Base-by-base conservation (phyloP, 2,329 filamentous ascomycete genomes). In the Lanzia echinophila region DNA sequence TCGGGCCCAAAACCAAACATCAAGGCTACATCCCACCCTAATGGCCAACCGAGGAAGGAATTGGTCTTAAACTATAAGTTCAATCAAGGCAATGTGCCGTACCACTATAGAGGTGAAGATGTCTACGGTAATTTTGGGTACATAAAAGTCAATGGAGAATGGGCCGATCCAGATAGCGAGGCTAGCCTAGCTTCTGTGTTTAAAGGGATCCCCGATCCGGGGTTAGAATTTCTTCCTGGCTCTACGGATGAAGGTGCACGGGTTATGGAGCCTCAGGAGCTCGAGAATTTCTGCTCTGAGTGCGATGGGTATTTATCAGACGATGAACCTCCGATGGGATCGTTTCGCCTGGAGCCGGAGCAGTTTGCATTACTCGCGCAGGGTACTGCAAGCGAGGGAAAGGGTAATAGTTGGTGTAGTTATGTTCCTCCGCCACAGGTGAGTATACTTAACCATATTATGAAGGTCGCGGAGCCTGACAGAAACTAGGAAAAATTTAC, bases 331-430 rank as follows among this genome's bases (percentile, higher is more conserved):
- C 65, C 67, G 0, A 13, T 44, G 22, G 58, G 65, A 3, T 61
- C 65, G 3, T 68, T 66, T 1, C 69, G 68, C 1, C 71, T 78
- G 28, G 71, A 69, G 0, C 72, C 73, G 1, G 70, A 67, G 55
- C 74, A 69, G 0, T 78, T 77, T 70, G 68, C 65, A 61, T 71
- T 32, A 59, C 71, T 54, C 72, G 70, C 48, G 66, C 65, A 36
- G 56, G 65, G 56, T 62, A 67, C 51, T 67, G 64, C 38, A 28
- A n/a, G 62, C 22, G 50, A 48, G 15, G 50, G 50, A 5, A 53
- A 53, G 32, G 45, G 46, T 32, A 41, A 54, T 28, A 54, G 38
- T 1, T 54, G 47, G 46, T 47, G 39, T 12, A 45, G 17, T 34
- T 41, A 28, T 13, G 17, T 50, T n/a, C 24, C 47, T 43, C 38